phyloP scores from a whole-genome alignment of 1,284 basidiomycete species.

The Cryptococcus neoformans region DNA sequence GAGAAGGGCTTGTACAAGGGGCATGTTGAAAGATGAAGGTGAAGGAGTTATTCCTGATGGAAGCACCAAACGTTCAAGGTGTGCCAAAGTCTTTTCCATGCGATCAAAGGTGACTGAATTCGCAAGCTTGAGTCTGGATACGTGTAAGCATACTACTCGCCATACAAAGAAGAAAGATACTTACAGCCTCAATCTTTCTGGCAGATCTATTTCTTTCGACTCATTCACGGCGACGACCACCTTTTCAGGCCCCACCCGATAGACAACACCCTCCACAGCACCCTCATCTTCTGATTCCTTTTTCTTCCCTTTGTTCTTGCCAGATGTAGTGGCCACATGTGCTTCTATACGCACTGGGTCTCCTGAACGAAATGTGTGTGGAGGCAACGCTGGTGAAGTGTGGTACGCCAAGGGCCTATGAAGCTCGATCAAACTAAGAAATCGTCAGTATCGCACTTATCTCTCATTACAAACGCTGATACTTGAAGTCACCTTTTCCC shows the following conservation, averaged over 20 bases:
- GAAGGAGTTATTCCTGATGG: slow-evolving; percentile 14
- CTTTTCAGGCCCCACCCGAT: slow-evolving; percentile 63
- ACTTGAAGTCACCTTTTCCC: slow-evolving; percentile 71
- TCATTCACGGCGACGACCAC: slow-evolving; percentile 72
- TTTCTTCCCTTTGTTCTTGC: slow-evolving; percentile 52
- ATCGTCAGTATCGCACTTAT: neutral
- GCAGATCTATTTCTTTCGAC: slow-evolving; percentile 68
- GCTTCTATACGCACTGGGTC: slow-evolving; percentile 82
- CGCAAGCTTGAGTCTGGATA: slow-evolving; percentile 69
- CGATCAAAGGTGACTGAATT: slow-evolving; percentile 90
- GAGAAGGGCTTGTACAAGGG: slow-evolving; percentile 64
- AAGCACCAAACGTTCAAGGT: slow-evolving; percentile 56
- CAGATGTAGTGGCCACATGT: slow-evolving; percentile 49
- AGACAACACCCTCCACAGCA: slow-evolving; percentile 70
- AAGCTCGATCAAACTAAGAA: slow-evolving; percentile 71
- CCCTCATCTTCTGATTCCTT: slow-evolving; percentile 31
- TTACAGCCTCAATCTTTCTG: slow-evolving; percentile 71
- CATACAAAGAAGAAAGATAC: slow-evolving; percentile 9
- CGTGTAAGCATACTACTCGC: too few relatives aligned
- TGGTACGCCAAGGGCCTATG: slow-evolving; percentile 80
- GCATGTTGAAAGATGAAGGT: slow-evolving; percentile 16
- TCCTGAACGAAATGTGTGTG: slow-evolving; percentile 77
- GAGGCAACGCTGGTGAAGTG: slow-evolving; percentile 65
- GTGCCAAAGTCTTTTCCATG: slow-evolving; percentile 74
- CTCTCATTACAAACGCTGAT: neutral